Conservation (phyloP, 108 stramenopile species). For the Nitzschia putrida region DNA sequence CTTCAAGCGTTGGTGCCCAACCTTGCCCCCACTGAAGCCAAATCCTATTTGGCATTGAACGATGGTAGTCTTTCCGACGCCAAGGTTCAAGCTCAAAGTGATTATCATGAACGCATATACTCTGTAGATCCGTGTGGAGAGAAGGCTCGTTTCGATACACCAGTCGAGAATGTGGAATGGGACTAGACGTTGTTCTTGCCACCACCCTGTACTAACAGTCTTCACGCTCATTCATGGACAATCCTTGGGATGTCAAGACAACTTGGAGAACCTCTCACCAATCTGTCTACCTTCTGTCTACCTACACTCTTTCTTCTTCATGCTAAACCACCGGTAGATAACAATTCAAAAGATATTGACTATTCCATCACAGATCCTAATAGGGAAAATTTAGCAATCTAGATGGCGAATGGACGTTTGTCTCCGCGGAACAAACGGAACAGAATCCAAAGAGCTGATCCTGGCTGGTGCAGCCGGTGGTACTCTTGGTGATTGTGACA, state of each 20-base stretch:
- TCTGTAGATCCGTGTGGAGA: constrained; percentile 6
- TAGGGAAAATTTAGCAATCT: neutral
- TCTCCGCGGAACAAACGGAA: neutral
- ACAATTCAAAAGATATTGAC: neutral
- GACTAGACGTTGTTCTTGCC: constrained; percentile 3
- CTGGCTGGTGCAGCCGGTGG: neutral
- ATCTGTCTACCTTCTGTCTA: too few species aligned
- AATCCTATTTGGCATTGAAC: constrained; percentile 54
- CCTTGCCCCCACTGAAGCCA: constrained; percentile 42
- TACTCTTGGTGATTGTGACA: too few species aligned
- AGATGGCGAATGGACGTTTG: neutral
- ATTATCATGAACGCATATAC: neutral
- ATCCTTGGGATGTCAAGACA: too few species aligned
- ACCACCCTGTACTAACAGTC: too few species aligned
- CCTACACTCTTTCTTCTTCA: neutral
- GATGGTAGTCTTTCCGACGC: constrained; percentile 53
- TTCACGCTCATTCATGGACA: neutral
- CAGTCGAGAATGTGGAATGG: neutral
- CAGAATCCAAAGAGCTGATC: neutral
- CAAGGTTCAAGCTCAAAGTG: constrained; percentile 38
- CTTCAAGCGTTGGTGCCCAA: neutral
- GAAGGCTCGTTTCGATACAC: constrained; percentile 15
- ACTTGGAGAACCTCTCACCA: too few species aligned
- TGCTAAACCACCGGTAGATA: neutral
- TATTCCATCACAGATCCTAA: too few species aligned